Percentiles rank a stretch among this genome's conserved stretches.
Conservation (phyloP, 78 protist genomes). For the Capsaspora owczarzaki region DNA sequence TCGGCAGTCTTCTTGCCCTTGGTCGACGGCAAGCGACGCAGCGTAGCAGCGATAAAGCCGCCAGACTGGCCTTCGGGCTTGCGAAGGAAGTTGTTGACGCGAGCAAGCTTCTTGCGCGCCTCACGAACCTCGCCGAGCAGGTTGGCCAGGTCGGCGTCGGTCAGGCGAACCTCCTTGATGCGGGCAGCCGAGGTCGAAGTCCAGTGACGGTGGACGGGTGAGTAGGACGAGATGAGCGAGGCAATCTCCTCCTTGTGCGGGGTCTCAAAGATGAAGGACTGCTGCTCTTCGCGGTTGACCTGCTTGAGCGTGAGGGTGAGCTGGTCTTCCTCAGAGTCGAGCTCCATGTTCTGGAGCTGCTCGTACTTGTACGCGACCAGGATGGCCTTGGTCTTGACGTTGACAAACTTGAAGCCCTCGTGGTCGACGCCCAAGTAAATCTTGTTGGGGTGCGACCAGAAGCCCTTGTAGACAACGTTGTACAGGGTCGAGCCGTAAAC, state of each 20-base stretch:
- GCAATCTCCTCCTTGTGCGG: neutral
- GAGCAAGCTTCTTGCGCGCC: neutral
- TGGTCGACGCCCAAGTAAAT: neutral
- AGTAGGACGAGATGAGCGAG: neutral
- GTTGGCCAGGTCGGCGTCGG: neutral
- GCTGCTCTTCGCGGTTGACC: neutral
- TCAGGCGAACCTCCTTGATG: too few species aligned
- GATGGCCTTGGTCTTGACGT: neutral
- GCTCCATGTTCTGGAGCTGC: neutral
- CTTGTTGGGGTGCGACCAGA: neutral
- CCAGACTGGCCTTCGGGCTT: neutral
- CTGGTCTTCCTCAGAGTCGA: neutral
- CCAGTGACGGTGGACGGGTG: constrained; percentile 1
- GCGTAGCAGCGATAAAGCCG: neutral
- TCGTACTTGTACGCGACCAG: neutral
- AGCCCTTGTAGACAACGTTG: neutral
- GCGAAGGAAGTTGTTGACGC: neutral
- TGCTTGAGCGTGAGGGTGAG: neutral
- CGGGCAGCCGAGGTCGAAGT: neutral
- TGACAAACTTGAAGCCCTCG: neutral
- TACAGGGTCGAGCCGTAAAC: neutral
- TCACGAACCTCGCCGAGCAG: neutral
- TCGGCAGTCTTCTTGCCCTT: neutral
- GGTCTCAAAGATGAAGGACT: neutral
- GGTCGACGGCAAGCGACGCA: neutral